These are phyloP conservation scores for Sutorius australiensis DNA, from an alignment of 768 basidiomycete species.

Conservation along the genomic window DNA sequence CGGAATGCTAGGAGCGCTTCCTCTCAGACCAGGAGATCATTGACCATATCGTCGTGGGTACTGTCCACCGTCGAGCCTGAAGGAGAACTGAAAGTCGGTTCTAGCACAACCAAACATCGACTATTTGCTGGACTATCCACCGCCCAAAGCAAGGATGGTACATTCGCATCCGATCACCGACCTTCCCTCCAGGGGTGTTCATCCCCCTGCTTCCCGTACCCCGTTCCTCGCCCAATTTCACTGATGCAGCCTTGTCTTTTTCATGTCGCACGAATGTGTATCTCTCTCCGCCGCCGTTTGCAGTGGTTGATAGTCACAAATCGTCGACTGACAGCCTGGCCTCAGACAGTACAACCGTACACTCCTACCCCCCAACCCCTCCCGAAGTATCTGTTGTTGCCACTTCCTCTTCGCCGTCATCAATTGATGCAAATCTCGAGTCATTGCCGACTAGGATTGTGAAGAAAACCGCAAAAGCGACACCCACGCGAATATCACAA, in stretches of 20 bases:
- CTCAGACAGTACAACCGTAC: slow-evolving; percentile 35
- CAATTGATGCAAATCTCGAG: slow-evolving; percentile 31
- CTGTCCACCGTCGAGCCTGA: background rate
- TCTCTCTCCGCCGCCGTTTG: slow-evolving; percentile 20
- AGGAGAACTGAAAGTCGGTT: background rate
- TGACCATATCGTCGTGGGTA: slow-evolving; percentile 66
- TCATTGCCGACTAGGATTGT: background rate
- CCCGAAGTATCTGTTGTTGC: slow-evolving; percentile 31
- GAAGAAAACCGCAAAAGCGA: slow-evolving; percentile 7
- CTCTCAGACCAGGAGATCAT: slow-evolving; percentile 72
- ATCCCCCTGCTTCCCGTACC: slow-evolving; percentile 54
- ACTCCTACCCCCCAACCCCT: slow-evolving; percentile 61
- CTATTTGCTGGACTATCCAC: slow-evolving; percentile 72
- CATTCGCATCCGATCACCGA: slow-evolving; percentile 67
- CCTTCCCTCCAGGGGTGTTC: slow-evolving; percentile 59
- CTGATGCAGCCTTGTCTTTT: slow-evolving; percentile 51
- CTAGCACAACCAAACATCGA: slow-evolving; percentile 66
- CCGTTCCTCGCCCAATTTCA: slow-evolving; percentile 43
- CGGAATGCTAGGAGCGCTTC: slow-evolving; percentile 58
- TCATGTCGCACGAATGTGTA: slow-evolving; percentile 46
- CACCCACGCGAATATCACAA: slow-evolving; percentile 36
- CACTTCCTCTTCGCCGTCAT: slow-evolving; percentile 33
- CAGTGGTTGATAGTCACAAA: slow-evolving; percentile 8
- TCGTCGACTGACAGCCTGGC: slow-evolving; percentile 27
- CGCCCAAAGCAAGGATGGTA: slow-evolving; percentile 83